Base-by-base conservation (phyloP, 371 early-diverging fungal species). In the Mortierella sp. region DNA sequence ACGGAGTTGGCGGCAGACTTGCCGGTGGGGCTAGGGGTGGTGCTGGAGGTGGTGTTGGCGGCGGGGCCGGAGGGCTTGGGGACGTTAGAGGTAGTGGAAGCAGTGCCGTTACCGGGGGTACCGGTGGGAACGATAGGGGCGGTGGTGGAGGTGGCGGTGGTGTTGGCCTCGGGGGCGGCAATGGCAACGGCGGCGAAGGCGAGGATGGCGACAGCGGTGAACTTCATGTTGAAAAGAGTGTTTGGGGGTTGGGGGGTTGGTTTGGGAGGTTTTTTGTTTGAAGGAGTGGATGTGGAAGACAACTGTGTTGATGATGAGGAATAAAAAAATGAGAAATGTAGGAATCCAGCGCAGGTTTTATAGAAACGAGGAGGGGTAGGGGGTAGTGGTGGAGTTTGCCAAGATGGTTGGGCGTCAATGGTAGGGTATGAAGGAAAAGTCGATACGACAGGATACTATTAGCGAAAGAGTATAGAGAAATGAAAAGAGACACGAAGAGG, bases 1-100 rank as follows among this genome's bases (percentile, higher is more conserved):
- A 78, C n/a, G 29, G 73, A 48, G 70, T 48, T 75, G 70, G 46
- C 75, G 58, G 71, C 60, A 74, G 68, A 56, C 56, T 54, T 51
- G 54, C 72, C 10, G 58, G 75, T 7, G 70, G 63, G 7, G 29
- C 43, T 32, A 48, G 75, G 54, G 46, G 6, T 38, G 58, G 75
- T 18, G 29, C 71, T 3, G 38, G 58, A 58, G 27, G 70, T n/a
- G 43, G 68, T n/a, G 16, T 58, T 16, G 56, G 58, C 38, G 46
- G 76, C 56, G 70, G 68, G 44, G 54, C 51, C 44, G 68, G 35
- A 11, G n/a, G 44, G 24, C 76, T 27, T 46, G 76, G 51, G 72
- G 44, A 27, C 70, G 72, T 54, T 60, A 72, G 27, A 24, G 35
- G 29, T 29, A 21, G 35, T 43, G 29, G 68, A 35, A 38, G 75